phyloP scores from a whole-genome alignment of 495 filamentous ascomycete genomes.

The Trichoderma gamsii region DNA sequence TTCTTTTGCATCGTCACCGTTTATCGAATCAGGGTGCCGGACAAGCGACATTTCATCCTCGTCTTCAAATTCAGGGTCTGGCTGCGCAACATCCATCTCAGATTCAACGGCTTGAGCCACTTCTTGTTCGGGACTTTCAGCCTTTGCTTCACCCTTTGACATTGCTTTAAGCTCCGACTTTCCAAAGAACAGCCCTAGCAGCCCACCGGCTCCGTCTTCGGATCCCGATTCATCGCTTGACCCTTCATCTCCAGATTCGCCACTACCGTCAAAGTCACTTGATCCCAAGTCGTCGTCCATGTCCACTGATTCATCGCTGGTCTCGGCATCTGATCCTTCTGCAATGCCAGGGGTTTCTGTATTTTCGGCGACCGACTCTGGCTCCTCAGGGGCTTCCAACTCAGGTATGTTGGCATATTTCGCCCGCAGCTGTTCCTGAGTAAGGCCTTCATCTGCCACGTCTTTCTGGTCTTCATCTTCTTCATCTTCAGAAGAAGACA shows the following conservation, averaged over 20 bases:
- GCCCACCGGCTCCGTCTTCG: not conserved
- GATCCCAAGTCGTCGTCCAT: slow-evolving; percentile 84
- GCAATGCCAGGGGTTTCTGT: slow-evolving; percentile 24
- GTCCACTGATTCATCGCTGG: slow-evolving; percentile 73
- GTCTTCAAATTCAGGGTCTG: not conserved
- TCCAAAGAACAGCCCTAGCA: slow-evolving; percentile 60
- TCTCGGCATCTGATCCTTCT: slow-evolving; percentile 46
- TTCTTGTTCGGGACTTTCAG: slow-evolving; percentile 11
- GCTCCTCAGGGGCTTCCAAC: slow-evolving; percentile 21
- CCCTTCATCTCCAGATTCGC: slow-evolving; percentile 40
- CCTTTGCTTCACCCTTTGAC: slow-evolving; percentile 22
- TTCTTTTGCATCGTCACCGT: not conserved
- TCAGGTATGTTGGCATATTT: slow-evolving; percentile 60
- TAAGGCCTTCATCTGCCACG: slow-evolving; percentile 64
- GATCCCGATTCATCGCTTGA: not conserved
- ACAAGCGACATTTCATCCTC: slow-evolving; percentile 13
- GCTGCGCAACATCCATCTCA: slow-evolving; percentile 23
- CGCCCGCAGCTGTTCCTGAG: slow-evolving; percentile 65
- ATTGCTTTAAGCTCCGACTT: slow-evolving; percentile 43
- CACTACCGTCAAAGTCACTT: slow-evolving; percentile 41
- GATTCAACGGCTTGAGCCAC: not conserved
- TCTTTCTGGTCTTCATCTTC: slow-evolving; percentile 54
- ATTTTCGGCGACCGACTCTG: slow-evolving; percentile 18
- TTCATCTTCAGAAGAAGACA: slow-evolving; percentile 45
- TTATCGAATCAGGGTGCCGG: not conserved